phyloP scores from a whole-genome alignment of 2,329 filamentous ascomycete genomes.

The Phialocephala subalpina region DNA sequence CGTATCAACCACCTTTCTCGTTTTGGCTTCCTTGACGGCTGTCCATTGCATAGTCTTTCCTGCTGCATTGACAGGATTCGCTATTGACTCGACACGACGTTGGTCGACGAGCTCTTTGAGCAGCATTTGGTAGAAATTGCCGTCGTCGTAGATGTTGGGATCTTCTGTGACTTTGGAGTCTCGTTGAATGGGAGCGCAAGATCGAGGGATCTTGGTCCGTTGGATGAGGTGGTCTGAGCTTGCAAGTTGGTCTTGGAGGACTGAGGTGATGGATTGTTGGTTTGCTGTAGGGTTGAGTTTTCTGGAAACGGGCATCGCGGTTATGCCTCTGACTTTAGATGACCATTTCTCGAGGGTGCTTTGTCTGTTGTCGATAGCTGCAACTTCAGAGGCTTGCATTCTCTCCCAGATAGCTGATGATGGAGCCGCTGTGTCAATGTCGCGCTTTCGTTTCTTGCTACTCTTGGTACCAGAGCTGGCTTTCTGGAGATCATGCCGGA shows the following conservation, averaged over 20 bases:
- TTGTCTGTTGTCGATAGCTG: conserved; percentile 67
- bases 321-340: conserved; percentile 72
- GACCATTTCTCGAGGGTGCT: conserved; percentile 91
- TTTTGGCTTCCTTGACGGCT: conserved; percentile 78
- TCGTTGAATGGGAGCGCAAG: conserved; percentile 77
- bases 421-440: conserved; percentile 61
- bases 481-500: conserved; percentile 67
- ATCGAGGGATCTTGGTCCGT: conserved; percentile 75
- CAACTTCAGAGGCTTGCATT: conserved; percentile 71
- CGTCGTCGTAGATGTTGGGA: conserved; percentile 83
- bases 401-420: conserved; percentile 75
- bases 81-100: conserved; percentile 73
- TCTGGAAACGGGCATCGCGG: conserved; percentile 61
- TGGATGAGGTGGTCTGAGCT: conserved; percentile 72
- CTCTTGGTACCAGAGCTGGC: conserved; percentile 52
- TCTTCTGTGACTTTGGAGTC: conserved; percentile 65
- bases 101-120: conserved; percentile 94
- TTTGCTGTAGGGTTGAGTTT: conserved; percentile 61
- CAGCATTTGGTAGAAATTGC: conserved; percentile 91
- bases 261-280: conserved; percentile 70
- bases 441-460: conserved; percentile 69
- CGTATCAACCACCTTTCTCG: conserved; percentile 85
- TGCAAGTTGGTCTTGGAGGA: conserved; percentile 73
- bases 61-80: conserved; percentile 46
- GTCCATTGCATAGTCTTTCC: conserved; percentile 62